phyloP scores from a whole-genome alignment of 768 basidiomycete genomes.

The Russula sp. region DNA sequence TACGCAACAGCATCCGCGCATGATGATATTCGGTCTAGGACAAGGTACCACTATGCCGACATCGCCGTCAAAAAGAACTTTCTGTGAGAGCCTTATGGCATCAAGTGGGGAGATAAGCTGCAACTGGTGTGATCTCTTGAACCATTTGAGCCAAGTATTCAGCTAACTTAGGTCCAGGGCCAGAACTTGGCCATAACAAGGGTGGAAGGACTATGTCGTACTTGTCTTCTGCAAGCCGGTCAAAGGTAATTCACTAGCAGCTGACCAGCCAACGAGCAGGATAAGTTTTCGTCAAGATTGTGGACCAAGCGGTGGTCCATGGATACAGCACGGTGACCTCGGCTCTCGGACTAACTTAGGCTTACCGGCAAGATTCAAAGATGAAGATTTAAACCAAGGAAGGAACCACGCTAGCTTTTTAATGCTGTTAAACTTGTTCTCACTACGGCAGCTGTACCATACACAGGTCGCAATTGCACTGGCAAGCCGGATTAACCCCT shows the following conservation, averaged over 20 bases:
- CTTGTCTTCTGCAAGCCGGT: too few relatives aligned
- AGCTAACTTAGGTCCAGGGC: too few relatives aligned
- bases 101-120: too few relatives aligned
- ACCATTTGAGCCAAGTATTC: too few relatives aligned
- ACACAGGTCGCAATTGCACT: background rate
- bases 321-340: background rate
- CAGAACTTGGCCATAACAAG: too few relatives aligned
- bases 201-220: too few relatives aligned
- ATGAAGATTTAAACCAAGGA: conserved; percentile 19
- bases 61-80: background rate
- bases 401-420: background rate
- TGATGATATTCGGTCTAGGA: too few relatives aligned
- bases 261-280: conserved; percentile 8
- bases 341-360: background rate
- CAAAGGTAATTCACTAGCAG: conserved; percentile 13
- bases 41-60: too few relatives aligned
- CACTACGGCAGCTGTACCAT: conserved; percentile 12
- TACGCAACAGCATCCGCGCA: too few relatives aligned
- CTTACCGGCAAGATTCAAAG: conserved; percentile 22
- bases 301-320: background rate
- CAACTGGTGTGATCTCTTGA: too few relatives aligned
- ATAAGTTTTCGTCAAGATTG: background rate
- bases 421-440: background rate
- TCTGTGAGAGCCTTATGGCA: background rate
- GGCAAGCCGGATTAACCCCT: conserved; percentile 23